These are phyloP conservation scores for Candida taoyuanica DNA, from an alignment of 805 yeast species.

Conservation along the genomic window DNA sequence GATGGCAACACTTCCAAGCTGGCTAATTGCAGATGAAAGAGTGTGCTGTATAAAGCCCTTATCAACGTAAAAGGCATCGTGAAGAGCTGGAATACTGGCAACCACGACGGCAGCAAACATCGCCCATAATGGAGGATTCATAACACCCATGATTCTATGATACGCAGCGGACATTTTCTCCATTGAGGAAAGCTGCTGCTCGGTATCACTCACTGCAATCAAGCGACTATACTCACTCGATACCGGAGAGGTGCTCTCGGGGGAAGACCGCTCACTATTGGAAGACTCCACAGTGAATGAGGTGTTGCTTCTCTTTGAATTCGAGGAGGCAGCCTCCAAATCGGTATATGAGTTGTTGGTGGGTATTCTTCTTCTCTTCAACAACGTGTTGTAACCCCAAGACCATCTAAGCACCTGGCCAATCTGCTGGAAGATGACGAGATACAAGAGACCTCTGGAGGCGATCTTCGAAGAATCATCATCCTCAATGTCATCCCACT, in stretches of 20 bases:
- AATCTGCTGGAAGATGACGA: slow-evolving; percentile 74
- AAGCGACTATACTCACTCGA: background rate
- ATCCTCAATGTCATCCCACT: slow-evolving; percentile 68
- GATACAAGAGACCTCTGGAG: slow-evolving; percentile 69
- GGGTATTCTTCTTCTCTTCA: slow-evolving; percentile 43
- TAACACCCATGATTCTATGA: slow-evolving; percentile 35
- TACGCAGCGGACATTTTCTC: background rate
- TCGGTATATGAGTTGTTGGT: slow-evolving; percentile 2
- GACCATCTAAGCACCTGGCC: slow-evolving; percentile 84
- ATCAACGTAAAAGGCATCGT: slow-evolving; percentile 50
- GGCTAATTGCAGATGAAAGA: slow-evolving; percentile 54
- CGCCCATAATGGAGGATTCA: slow-evolving; percentile 84
- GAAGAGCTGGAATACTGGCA: slow-evolving; percentile 59
- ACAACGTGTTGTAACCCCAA: slow-evolving; percentile 75
- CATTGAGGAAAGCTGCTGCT: too few relatives aligned
- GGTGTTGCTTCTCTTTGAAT: background rate
- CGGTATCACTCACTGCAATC: too few relatives aligned
- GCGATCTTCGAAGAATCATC: slow-evolving; percentile 70
- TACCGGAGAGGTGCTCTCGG: background rate
- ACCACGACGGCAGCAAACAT: slow-evolving; percentile 66
- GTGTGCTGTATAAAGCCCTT: slow-evolving; percentile 65
- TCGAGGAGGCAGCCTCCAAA: slow-evolving; percentile 1
- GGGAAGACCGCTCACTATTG: background rate
- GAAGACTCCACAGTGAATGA: background rate
- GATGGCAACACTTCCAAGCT: slow-evolving; percentile 70